Evolutionary conservation across 1,284 basidiomycete species (phyloP), one percentile per base, ranked within the genome.

Genomic region (Ceratobasidium theobromae): DNA sequence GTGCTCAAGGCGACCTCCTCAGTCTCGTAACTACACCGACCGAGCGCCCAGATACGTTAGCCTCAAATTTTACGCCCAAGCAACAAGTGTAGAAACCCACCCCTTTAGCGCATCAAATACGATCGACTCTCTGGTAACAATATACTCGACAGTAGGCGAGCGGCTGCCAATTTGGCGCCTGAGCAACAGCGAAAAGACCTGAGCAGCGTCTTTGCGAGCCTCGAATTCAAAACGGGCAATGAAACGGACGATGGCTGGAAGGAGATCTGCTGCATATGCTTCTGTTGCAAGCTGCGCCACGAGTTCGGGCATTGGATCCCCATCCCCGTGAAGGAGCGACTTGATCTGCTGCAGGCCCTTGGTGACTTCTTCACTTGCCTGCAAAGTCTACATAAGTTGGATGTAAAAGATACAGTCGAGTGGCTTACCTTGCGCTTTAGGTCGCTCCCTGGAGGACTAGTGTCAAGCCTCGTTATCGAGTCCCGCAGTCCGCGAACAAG

Each of bases 1-100:
- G 97, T 98, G 74, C 99, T 99, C 67, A 99, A 82, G 4, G 95
- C 95, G 52, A 98, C 83, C 69, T 99, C 96, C 72, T 95, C 90
- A 72, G 97, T 94, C 75, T 88, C 88, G 74, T 99, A 99, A 1
- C 82, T 83, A 69, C 35, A 1, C n/a, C 58, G 27, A 66, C 25
- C 52, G 58, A 21, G 28, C 33, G n/a, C n/a, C n/a, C n/a, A n/a
- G n/a, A n/a, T n/a, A n/a, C n/a, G n/a, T n/a, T n/a, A n/a, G n/a
- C 43, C 6, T 23, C 33, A 62, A 67, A 4, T 32, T 54, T 49
- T 25, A 23, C 33, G 25, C 25, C 4, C 25, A 28, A 30, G 12
- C 25, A 5, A 27, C n/a, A n/a, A 6, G 23, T 12, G 14, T 33
- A 11, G 11, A 28, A 11, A 72, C 78, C 65, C 53, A 81, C 70